A percentile compares a stretch with the other conserved stretches of the same genome.
Conservation (phyloP, 768 basidiomycete species). For the Pleurotus giganteus region DNA sequence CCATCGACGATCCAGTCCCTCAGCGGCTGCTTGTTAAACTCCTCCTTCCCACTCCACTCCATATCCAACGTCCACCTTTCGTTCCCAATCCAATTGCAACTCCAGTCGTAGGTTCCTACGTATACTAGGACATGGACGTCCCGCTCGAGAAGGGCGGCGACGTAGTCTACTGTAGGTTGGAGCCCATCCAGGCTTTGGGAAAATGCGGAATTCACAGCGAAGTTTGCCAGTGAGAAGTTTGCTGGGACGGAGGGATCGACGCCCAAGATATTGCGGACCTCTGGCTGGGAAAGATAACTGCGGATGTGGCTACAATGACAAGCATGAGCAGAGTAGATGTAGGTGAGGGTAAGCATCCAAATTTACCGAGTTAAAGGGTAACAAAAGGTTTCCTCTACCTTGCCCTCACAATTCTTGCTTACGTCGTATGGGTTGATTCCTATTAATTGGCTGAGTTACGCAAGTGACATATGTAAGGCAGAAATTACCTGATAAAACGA, state of each 20-base stretch:
- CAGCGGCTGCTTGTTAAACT: constrained; percentile 36
- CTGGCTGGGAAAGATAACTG: constrained; percentile 59
- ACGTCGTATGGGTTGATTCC: constrained; percentile 68
- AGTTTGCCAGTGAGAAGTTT: constrained; percentile 32
- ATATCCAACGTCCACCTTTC: constrained; percentile 56
- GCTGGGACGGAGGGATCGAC: constrained; percentile 46
- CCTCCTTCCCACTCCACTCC: constrained; percentile 56
- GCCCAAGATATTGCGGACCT: constrained; percentile 55
- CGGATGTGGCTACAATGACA: constrained; percentile 44
- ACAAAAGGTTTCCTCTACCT: constrained; percentile 47
- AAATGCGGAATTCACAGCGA: constrained; percentile 49
- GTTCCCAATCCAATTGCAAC: constrained; percentile 66
- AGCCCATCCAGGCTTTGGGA: constrained; percentile 35
- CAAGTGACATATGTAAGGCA: background rate
- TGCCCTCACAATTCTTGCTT: constrained; percentile 54
- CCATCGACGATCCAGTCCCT: constrained; percentile 61
- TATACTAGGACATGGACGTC: constrained; percentile 52
- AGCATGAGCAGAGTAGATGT: background rate
- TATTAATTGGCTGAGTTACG: constrained; percentile 13
- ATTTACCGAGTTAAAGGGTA: constrained; percentile 44
- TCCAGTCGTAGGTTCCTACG: constrained; percentile 54
- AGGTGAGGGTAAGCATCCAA: background rate
- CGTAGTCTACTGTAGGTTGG: constrained; percentile 44
- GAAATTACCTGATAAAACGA: constrained; percentile 36
- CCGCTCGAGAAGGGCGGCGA: constrained; percentile 40